Evolutionary conservation across 2,329 filamentous ascomycete species (phyloP), one percentile per base, ranked within the genome.

Genomic region (Colletotrichum filicis): DNA sequence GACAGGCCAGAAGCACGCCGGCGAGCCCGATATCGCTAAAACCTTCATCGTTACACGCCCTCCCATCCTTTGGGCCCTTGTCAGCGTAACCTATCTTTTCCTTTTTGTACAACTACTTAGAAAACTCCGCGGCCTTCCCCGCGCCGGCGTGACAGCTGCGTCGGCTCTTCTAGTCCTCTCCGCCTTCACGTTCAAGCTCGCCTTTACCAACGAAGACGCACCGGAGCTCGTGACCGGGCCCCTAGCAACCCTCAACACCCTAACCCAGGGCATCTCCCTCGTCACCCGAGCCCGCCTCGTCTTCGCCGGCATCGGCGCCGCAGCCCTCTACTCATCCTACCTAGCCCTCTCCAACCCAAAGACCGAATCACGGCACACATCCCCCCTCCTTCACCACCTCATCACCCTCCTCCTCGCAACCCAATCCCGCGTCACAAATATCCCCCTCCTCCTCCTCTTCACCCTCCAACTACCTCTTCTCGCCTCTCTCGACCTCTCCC

Each of bases 1-100:
- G 81, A 98, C 97, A 0, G 97, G 97, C 5, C 96, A 98, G 80
- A 99, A 99, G 81, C 95, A 95, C 77, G 93, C 97, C 1, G 95
- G 95, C n/a, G 93, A 92, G 52, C 91, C 95, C 30, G 97, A 98
- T 78, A 94, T 98, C 58, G 93, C 94, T 74, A 94, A 93, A 72
- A 85, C 82, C 5, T 93, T 94, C 78, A 85, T 97, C 66, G 84
- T 88, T 19, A 84, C 88, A 0, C 88, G 94, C 69, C 91, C 91
- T 2, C 81, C 86, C 32, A 79, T 93, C 0, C 89, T 99, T 4
- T 99, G 97, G 97, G 76, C 82, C 2, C 83, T 97, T 11, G 87
- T 97, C 26, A 85, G 91, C 52, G 80, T 88, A 14, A 92, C 92
- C 1, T 98, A 98, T 80, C 80, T 90, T 19, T 87, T 91, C 77